Evolutionary conservation across 306 rosid genomes (phyloP), one percentile per base, ranked within the genome.

Genomic region (Urtica urens): DNA sequence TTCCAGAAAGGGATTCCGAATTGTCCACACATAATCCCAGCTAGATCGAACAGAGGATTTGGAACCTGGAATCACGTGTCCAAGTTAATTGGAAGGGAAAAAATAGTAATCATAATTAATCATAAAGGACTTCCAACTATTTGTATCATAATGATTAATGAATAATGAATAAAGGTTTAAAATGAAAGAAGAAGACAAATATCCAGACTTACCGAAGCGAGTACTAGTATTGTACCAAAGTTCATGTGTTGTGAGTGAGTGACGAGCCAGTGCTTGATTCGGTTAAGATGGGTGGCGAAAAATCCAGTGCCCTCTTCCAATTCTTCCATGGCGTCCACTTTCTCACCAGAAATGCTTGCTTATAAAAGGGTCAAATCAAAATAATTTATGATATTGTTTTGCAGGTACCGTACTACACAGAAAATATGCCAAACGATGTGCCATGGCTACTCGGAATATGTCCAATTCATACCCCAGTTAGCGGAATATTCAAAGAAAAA

Each of bases 11-110:
- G 77, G 66, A 82, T 60, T 27, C 96, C 93, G 64, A 82, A 85
- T 78, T 92, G 99, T 61, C 99, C 99, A 68, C 99, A 92, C 99
- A 92, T 82, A 62, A 92, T 92, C 75, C 99, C 99, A 47, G 99
- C 99, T 49, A 92, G 83, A 80, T 85, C 99, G 68, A 92, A 92
- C 46, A 92, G 75, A 67, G 99, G 99, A 77, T 92, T 92, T 41
- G 99, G 99, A 38, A 92, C 80, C 99, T 92, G 81, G 59, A 63
- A 49, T n/a, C n/a, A 65, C 59, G 34, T 29, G 77, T 47, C 56
- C 10, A 22, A 46, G 54, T 43, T 62, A 52, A n/a, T n/a, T n/a
- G n/a, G 58, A 4, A 31, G 55, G 29, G 29, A 35, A 53, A 58
- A 55, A 25, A 27, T 49, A 40, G 52, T 33, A 8, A 57, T 47